Evolutionary conservation across 1,284 basidiomycete species (phyloP), one percentile per base, ranked within the genome.

Genomic region (Rhodotorula sp.): DNA sequence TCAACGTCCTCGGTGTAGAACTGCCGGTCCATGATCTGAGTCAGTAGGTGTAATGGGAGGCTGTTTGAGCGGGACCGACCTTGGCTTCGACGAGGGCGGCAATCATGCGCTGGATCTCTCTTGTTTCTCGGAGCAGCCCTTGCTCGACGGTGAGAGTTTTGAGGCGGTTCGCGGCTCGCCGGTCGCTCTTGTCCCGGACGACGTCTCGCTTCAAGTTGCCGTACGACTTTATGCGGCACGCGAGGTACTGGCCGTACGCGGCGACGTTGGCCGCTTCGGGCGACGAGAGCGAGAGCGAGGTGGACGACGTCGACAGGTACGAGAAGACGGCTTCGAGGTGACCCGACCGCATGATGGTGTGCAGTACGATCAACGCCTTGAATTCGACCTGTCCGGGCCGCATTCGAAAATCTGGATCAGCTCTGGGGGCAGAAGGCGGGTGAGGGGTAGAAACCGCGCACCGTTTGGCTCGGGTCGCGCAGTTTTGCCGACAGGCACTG

Each of bases 121-220:
- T 91, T 10, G 94, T 97, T 82, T 99, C 97, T 70, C 94, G 86
- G 69, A 99, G 81, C 63, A 99, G 82, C 6, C 97, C 95, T 81
- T 97, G 97, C 80, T 99, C 95, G 23, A 99, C 95, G 0, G 91
- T 91, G 86, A 99, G 89, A 54, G 90, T 86, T 70, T 95, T 85
- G 75, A 99, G 82, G 78, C 97, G 92, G 48, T 70, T 66, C 49
- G 68, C 67, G 15, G 73, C 72, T 19, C 76, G 38, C 21, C 76
- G 81, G 78, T 93, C 90, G 66, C 92, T 87, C 80, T 97, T 97
- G 26, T 88, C 92, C 56, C 89, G 87, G 48, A 99, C 89, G 47
- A 93, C 89, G 79, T 99, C 95, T 77, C 98, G 95, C 77, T 93
- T 92, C 69, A 98, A 85, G 66, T 97, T 92, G 64, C 87, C 87